Conservation (phyloP, 306 rosid species). For the Gleditsia sinensis region DNA sequence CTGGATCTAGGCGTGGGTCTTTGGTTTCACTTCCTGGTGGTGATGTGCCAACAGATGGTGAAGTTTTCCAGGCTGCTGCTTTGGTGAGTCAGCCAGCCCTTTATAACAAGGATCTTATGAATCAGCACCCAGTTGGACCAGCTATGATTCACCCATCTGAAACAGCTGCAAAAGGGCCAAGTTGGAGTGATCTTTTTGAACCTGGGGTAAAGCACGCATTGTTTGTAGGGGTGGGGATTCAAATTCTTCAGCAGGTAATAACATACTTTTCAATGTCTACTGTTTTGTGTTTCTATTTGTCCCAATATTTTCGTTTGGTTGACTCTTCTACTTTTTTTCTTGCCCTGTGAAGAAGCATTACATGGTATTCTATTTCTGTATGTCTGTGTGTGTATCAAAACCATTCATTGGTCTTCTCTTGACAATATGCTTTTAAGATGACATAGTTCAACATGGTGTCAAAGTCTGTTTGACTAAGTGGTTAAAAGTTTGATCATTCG, state of each 20-base stretch:
- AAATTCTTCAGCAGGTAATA: slow-evolving; percentile 90
- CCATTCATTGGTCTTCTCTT: neutral
- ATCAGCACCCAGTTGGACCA: slow-evolving; percentile 78
- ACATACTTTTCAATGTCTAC: slow-evolving; percentile 13
- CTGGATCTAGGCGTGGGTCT: slow-evolving; percentile 75
- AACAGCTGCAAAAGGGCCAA: slow-evolving; percentile 61
- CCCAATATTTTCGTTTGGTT: neutral
- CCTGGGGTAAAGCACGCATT: slow-evolving; percentile 93
- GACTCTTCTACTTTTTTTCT: neutral
- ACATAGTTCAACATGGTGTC: neutral
- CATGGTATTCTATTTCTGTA: neutral
- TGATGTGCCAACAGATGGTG: slow-evolving; percentile 57
- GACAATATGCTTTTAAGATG: neutral
- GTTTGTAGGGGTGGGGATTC: slow-evolving; percentile 77
- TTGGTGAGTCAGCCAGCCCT: slow-evolving; percentile 82
- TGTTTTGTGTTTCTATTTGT: neutral
- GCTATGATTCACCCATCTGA: slow-evolving; percentile 85
- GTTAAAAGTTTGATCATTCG: neutral
- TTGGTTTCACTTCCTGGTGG: slow-evolving; percentile 76
- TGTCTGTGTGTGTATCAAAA: too few relatives aligned
- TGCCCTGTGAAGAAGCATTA: slow-evolving; percentile 10
- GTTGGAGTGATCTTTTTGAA: slow-evolving; percentile 80
- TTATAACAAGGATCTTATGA: slow-evolving; percentile 61
- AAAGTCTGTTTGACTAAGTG: neutral
- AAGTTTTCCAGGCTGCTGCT: slow-evolving; percentile 73